Base-by-base conservation (phyloP, 768 basidiomycete genomes). In the Leccinellum rugosiceps region DNA sequence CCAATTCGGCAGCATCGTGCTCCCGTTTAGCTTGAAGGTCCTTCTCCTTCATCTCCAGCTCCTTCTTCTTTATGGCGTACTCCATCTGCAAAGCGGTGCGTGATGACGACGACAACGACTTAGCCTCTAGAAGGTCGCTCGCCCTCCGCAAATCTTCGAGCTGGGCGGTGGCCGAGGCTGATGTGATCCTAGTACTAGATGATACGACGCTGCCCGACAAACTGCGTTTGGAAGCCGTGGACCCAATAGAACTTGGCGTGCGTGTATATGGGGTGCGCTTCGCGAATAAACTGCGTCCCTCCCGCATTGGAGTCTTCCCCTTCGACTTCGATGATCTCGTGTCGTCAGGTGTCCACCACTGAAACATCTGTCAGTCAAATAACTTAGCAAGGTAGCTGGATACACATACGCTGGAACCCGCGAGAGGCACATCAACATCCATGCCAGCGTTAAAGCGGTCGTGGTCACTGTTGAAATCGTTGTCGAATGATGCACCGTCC, bases 61-160 rank as follows among this genome's bases (percentile, higher is more conserved):
- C 50, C 26, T 59, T 41, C 6, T 52, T 56, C 28, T 17, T 11
- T 30, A 59, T 21, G 3, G 5, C 11, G 17, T 56, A 59, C 4
- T 59, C 49, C 13, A 38, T 21, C 15, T 15, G 3, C 17, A 56
- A 8, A 15, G 44, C 26, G 19, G 8, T 31, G 8, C 6, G 14
- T 6, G 21, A 46, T 11, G 35, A 17, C 6, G 26, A 10, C 10
- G 31, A 34, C n/a, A 28, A 44, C 23, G 21, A 2, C 4, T 8
- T 32, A 19, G 21, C 23, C 26, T 52, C 25, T 21, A 56, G 32
- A 8, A 15, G 23, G 0, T 59, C 8, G 11, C 50, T 56, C 15
- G 50, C 55, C 21, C 19, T 48, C 9, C 52, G 26, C 14, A 59
- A 47, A 17, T 59, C 46, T 4, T 56, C n/a, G 10, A 59, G 23